Percentiles rank a stretch among this genome's conserved stretches.
Conservation (phyloP, 139 green algal species). For the Auxenochlorella protothecoides region DNA sequence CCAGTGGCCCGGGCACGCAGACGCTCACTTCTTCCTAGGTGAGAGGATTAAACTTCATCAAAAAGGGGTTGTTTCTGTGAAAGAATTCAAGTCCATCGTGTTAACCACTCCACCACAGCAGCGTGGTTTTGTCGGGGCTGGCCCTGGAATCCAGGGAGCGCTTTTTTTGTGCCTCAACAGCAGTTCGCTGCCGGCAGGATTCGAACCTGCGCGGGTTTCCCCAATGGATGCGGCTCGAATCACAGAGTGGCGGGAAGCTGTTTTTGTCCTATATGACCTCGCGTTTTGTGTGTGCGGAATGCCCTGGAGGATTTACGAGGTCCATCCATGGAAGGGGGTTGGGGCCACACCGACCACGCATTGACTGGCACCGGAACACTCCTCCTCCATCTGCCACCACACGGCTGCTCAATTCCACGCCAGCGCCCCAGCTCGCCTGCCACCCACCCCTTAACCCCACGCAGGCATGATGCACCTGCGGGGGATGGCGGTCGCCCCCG, state of each 20-base stretch:
- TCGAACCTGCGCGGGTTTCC: neutral
- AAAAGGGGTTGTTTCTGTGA: neutral
- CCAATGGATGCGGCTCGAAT: neutral
- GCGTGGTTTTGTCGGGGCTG: too few species aligned
- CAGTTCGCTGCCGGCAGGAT: neutral
- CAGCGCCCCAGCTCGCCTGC: too few species aligned
- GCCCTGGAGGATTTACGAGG: too few species aligned
- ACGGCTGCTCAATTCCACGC: too few species aligned
- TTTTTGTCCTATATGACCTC: neutral
- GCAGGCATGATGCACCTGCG: constrained; percentile 71
- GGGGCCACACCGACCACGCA: too few species aligned
- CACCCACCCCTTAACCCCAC: too few species aligned
- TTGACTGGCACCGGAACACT: too few species aligned
- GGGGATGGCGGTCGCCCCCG: constrained; percentile 26
- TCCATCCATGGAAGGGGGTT: too few species aligned
- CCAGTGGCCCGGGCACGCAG: constrained; percentile 24
- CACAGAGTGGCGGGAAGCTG: too few species aligned
- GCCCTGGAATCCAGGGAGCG: neutral
- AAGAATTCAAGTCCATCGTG: neutral
- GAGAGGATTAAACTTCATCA: neutral
- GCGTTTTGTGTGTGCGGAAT: too few species aligned
- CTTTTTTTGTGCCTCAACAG: neutral
- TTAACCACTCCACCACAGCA: neutral
- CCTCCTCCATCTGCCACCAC: too few species aligned
- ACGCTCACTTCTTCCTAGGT: constrained; percentile 69